Evolutionary conservation across 2,329 filamentous ascomycete genomes (phyloP), one percentile per base, ranked within the genome.

Genomic region (Calonectria fujianensis): DNA sequence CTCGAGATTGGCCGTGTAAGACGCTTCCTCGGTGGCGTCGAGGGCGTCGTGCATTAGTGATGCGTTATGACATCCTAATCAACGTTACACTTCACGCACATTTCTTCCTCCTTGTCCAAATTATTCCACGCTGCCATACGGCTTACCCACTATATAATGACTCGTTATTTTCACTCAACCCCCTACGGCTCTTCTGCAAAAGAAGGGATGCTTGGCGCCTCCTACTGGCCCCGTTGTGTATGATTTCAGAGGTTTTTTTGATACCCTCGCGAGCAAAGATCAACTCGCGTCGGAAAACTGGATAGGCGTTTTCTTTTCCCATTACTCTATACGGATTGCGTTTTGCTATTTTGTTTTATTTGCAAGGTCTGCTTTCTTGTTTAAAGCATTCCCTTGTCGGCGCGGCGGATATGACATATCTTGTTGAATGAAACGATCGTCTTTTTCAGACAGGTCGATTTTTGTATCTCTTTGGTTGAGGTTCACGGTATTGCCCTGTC

Each of bases 21-120:
- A 79, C 92, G 96, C 68, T 97, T 98, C 82, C 86, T 98, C 72
- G 91, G 93, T 37, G 94, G 94, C 71, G 94, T 97, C 3, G 95
- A 96, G 81, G 92, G 91, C 2, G 90, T 90, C 54, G 86, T 87
- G 75, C 84, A 86, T 77, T 88, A 83, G 82, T 81, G 61, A 75
- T 75, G 73, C 29, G 70, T 48, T 24, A 48, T 31, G 16, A 20
- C 41, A 29, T n/a, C 29, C 8, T 13, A 29, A n/a, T 14, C 41
- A 14, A 35, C 50, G 35, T 37, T 11, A 54, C 37, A 24, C 52
- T 24, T 52, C 29, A 59, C 4, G 24, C 48, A 50, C 50, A 61
- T 63, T 45, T 45, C 39, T 50, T 64, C 57, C 51, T 63, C 24
- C 16, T 13, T 32, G 31, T 41, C 32, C 51, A 59, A 35, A 35